Evolutionary conservation across 2,329 filamentous ascomycete species (phyloP).

Genomic region (Cytospora paraplurivora): DNA sequence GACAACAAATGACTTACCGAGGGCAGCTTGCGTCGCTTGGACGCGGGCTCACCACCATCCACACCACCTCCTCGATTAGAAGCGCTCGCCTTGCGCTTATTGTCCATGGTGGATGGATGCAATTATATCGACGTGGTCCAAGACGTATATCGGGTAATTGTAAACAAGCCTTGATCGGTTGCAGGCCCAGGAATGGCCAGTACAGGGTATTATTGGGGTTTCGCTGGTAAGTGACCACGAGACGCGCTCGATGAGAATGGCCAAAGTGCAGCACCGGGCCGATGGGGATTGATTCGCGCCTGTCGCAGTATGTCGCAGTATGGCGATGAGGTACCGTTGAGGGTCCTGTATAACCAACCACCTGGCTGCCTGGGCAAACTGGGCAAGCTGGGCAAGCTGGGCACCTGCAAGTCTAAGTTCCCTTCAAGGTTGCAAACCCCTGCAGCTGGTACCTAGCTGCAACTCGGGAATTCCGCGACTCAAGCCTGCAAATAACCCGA

Average conservation of each 20-base stretch:
- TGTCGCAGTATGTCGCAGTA: neutral
- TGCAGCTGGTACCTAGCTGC: neutral
- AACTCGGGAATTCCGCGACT: neutral
- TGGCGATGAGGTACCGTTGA: neutral
- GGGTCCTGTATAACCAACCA: neutral
- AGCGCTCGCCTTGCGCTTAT: constrained; percentile 56
- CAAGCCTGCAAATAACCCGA: neutral
- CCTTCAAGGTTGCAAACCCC: neutral
- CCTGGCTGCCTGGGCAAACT: too few relatives aligned
- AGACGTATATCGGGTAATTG: constrained; percentile 1
- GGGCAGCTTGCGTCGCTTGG: constrained; percentile 57
- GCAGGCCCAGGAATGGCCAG: constrained; percentile 10
- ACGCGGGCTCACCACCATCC: constrained; percentile 55
- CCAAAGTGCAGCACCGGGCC: constrained; percentile 2
- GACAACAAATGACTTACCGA: constrained; percentile 44
- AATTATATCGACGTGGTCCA: constrained; percentile 20
- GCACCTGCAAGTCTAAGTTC: neutral
- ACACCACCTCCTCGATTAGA: constrained; percentile 45
- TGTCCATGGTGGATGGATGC: constrained; percentile 49
- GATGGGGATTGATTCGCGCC: constrained; percentile 1
- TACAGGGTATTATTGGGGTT: constrained; percentile 11
- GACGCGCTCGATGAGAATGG: constrained; percentile 8
- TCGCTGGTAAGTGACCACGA: neutral
- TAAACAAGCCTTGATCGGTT: constrained; percentile 2
- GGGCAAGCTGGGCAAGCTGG: neutral